Evolutionary conservation across 164 flowering plant genomes (phyloP).

Genomic region (Stephania cephalantha): DNA sequence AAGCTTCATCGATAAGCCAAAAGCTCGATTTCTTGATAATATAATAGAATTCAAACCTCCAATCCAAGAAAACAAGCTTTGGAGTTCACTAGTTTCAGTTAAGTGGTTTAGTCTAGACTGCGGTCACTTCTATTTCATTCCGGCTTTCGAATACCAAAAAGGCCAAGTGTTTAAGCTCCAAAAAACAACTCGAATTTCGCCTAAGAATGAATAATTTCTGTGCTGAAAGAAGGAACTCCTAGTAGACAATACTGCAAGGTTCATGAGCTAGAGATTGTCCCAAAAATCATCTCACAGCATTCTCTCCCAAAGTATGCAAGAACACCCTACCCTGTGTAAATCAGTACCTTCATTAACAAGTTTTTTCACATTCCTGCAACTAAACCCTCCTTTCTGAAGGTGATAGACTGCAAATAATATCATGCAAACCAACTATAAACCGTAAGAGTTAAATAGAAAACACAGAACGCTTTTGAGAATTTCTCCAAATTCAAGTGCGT

Average conservation of each 20-base stretch:
- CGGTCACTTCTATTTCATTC: not conserved
- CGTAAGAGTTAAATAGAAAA: not conserved
- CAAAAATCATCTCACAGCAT: not conserved
- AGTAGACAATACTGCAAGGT: not conserved
- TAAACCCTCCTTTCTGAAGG: not conserved
- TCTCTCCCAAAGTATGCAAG: not conserved
- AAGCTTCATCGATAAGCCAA: not conserved
- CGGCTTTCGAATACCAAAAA: not conserved
- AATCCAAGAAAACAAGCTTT: not conserved
- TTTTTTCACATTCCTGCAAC: not conserved
- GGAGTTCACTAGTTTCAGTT: not conserved
- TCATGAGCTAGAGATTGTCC: not conserved
- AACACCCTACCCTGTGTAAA: too few relatives aligned
- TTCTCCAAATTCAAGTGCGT: too few relatives aligned
- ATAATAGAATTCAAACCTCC: not conserved
- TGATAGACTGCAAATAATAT: not conserved
- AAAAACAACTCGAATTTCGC: not conserved
- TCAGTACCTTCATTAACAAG: too few relatives aligned
- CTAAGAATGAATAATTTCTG: not conserved
- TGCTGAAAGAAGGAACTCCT: not conserved
- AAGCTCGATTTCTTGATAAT: not conserved
- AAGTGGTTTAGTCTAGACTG: not conserved
- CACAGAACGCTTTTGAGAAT: not conserved
- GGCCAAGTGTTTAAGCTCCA: not conserved
- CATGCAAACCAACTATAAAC: not conserved